A percentile compares a stretch with the other conserved stretches of the same genome.
Evolutionary conservation across 768 basidiomycete genomes (phyloP).

Genomic region (Hortiboletus campestris): DNA sequence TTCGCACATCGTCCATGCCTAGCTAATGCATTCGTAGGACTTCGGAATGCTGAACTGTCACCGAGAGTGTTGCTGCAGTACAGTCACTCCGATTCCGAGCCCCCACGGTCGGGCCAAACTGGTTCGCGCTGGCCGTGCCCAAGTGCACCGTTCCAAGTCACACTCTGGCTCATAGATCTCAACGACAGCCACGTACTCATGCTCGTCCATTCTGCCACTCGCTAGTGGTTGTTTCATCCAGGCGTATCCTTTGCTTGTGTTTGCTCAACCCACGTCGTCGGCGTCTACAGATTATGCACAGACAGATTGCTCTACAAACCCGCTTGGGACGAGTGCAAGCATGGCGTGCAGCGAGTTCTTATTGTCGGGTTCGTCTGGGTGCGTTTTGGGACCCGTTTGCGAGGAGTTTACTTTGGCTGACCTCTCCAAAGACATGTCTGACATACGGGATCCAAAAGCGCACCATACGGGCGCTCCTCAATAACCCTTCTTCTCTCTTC

Average conservation of each 20-base stretch:
- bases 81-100: background rate
- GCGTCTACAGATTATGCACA: slow-evolving; percentile 76
- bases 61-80: background rate
- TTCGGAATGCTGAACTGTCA: no score
- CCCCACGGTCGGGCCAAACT: no score
- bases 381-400: slow-evolving; percentile 16
- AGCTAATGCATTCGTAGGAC: no score
- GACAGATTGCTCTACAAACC: slow-evolving; percentile 69
- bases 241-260: no score
- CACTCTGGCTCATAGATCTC: no score
- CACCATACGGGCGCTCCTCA: slow-evolving; percentile 47
- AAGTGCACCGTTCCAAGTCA: no score
- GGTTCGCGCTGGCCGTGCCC: no score
- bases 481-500: slow-evolving; percentile 27
- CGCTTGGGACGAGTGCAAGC: slow-evolving; percentile 82
- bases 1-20: background rate
- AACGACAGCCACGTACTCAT: no score
- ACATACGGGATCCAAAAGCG: slow-evolving; percentile 72
- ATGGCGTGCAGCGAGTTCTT: slow-evolving; percentile 69
- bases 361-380: slow-evolving; percentile 73
- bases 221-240: no score
- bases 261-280: slow-evolving; percentile 47
- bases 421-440: slow-evolving; percentile 47
- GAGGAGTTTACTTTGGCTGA: background rate
- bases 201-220: no score